A percentile compares a stretch with the other conserved stretches of the same genome.
These are phyloP conservation scores for Aureobasidium sp. DNA, from an alignment of 2,329 filamentous ascomycete species.

Conservation along the genomic window DNA sequence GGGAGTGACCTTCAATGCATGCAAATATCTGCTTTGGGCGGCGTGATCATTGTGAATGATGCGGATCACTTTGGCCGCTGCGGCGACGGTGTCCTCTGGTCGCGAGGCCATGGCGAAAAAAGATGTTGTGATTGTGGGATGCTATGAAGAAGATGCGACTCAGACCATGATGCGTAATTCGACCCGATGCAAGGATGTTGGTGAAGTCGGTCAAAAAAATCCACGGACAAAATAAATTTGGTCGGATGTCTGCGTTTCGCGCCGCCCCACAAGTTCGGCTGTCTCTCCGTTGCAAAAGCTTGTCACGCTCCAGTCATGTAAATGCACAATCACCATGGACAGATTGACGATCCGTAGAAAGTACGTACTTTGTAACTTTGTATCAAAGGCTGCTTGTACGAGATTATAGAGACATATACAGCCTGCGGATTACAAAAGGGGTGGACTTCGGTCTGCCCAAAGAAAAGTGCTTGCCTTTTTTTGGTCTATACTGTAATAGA, in stretches of 20 bases:
- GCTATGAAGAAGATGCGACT: background rate
- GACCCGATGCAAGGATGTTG: background rate
- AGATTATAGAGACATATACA: no score
- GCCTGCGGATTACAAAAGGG: no score
- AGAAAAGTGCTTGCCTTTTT: background rate
- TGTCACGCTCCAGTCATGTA: background rate
- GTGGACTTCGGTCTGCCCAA: background rate
- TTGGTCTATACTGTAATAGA: background rate
- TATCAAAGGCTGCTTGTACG: no score
- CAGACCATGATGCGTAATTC: background rate
- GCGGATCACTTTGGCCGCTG: constrained; percentile 12
- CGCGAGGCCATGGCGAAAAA: background rate
- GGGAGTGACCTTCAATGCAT: background rate
- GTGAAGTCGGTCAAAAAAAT: background rate
- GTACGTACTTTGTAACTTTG: no score
- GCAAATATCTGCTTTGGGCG: constrained; percentile 3
- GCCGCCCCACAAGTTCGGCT: background rate
- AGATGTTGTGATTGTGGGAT: background rate
- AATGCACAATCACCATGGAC: background rate
- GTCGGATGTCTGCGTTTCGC: background rate
- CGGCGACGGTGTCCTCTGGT: background rate
- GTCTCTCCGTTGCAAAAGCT: background rate
- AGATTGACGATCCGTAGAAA: no score
- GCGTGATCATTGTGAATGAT: constrained; percentile 6
- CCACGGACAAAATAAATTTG: background rate